Conservation (phyloP, 495 filamentous ascomycete species). For the Annulohypoxylon bovei region DNA sequence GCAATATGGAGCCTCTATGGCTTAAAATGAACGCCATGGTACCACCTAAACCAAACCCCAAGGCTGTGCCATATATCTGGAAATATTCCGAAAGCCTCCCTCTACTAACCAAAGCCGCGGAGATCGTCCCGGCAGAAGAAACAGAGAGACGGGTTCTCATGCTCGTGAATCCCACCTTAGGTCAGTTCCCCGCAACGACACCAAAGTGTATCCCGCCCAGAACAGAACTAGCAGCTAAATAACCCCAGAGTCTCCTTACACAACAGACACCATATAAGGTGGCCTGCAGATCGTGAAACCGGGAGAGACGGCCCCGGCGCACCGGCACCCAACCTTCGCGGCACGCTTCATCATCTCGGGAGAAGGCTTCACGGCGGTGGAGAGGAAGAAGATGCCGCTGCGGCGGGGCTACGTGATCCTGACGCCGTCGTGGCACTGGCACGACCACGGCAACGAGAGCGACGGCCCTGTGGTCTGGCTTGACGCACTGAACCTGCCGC, state of each 20-base stretch:
- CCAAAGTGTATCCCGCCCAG: no score
- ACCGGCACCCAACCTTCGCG: background rate
- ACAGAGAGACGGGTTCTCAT: constrained; percentile 6
- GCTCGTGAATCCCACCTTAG: background rate
- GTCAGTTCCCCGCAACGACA: background rate
- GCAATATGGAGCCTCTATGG: constrained; percentile 4
- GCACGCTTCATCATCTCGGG: background rate
- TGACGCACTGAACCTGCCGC: background rate
- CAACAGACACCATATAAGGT: background rate
- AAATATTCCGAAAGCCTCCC: background rate
- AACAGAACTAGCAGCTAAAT: background rate
- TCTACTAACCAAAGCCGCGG: background rate
- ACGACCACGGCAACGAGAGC: background rate
- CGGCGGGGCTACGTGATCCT: background rate
- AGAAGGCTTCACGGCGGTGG: background rate
- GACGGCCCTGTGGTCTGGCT: background rate
- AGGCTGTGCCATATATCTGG: background rate
- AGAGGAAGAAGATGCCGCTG: background rate
- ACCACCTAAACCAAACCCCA: background rate
- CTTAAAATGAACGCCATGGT: constrained; percentile 4
- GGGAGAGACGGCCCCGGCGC: background rate
- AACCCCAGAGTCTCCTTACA: background rate
- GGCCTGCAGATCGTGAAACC: background rate
- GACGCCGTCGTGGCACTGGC: constrained; percentile 1
- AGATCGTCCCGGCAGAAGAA: background rate